These are phyloP conservation scores for Rickenella mellea DNA, from an alignment of 768 basidiomycete species.

Conservation along the genomic window DNA sequence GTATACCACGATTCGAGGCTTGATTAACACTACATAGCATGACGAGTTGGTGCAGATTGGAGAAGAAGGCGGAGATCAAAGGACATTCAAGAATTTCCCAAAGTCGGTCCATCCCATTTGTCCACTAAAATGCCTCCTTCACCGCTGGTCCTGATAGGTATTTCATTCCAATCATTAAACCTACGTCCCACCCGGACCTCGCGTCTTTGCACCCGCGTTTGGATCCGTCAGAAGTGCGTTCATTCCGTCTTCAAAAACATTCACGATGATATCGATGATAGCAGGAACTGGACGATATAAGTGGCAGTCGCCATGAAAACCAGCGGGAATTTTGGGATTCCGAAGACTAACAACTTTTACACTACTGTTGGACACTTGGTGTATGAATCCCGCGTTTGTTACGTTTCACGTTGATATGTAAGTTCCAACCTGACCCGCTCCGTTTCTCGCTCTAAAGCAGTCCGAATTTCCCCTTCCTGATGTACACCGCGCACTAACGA, in stretches of 20 bases:
- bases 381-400: constrained; percentile 50
- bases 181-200: constrained; percentile 39
- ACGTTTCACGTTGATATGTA: no score
- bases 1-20: background rate
- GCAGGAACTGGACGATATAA: background rate
- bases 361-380: constrained; percentile 44
- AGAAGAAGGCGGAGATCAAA: constrained; percentile 37
- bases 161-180: constrained; percentile 53
- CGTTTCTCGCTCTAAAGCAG: constrained; percentile 15
- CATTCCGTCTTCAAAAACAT: background rate
- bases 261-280: background rate
- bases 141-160: constrained; percentile 33
- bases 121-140: background rate
- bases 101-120: constrained; percentile 22
- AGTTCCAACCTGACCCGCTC: background rate
- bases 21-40: constrained; percentile 54
- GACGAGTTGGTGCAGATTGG: constrained; percentile 52
- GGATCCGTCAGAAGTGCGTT: constrained; percentile 41
- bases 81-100: constrained; percentile 50
- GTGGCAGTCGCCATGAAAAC: constrained; percentile 42
- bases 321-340: constrained; percentile 41
- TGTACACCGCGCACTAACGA: constrained; percentile 13
- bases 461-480: constrained; percentile 8
- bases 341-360: constrained; percentile 46
- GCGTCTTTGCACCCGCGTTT: constrained; percentile 26